Evolutionary conservation across 2,329 filamentous ascomycete species (phyloP).

Genomic region (Colletotrichum caudatum): DNA sequence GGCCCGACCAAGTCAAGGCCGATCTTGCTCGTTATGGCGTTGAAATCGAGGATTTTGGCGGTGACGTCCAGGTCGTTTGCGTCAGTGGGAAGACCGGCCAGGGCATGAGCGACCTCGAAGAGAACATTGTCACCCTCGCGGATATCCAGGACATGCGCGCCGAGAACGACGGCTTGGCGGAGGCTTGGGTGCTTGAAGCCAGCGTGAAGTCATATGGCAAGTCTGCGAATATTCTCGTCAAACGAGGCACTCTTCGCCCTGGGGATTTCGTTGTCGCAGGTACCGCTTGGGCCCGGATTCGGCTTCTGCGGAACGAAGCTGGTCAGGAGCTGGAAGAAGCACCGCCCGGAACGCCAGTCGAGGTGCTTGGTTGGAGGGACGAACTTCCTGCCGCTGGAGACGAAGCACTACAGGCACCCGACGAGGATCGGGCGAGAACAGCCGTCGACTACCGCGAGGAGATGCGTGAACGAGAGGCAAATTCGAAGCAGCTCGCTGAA

Average conservation of each 20-base stretch:
- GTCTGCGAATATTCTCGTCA: constrained; percentile 88
- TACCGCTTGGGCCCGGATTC: constrained; percentile 87
- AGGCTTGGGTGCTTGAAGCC: constrained; percentile 95
- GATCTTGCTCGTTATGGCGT: constrained; percentile 87
- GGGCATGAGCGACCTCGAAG: constrained; percentile 92
- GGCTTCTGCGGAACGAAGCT: constrained; percentile 85
- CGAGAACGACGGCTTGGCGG: constrained; percentile 79
- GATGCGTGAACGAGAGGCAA: constrained; percentile 76
- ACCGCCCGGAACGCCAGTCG: constrained; percentile 88
- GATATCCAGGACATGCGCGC: constrained; percentile 93
- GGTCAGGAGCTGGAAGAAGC: constrained; percentile 79
- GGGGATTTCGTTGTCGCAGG: constrained; percentile 92
- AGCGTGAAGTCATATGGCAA: constrained; percentile 87
- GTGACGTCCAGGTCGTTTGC: constrained; percentile 90
- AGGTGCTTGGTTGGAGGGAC: constrained; percentile 94
- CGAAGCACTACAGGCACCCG: constrained; percentile 83
- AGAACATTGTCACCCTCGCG: constrained; percentile 85
- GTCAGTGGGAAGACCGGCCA: constrained; percentile 94
- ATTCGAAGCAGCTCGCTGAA: constrained; percentile 85
- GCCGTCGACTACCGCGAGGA: constrained; percentile 83
- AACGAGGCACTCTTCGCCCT: constrained; percentile 83
- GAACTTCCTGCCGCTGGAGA: constrained; percentile 85
- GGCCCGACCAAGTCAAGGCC: constrained; percentile 85
- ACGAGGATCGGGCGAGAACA: constrained; percentile 81
- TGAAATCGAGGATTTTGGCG: constrained; percentile 94